phyloP scores from a whole-genome alignment of 2,329 filamentous ascomycete genomes.

The Elsinoe necatrix region DNA sequence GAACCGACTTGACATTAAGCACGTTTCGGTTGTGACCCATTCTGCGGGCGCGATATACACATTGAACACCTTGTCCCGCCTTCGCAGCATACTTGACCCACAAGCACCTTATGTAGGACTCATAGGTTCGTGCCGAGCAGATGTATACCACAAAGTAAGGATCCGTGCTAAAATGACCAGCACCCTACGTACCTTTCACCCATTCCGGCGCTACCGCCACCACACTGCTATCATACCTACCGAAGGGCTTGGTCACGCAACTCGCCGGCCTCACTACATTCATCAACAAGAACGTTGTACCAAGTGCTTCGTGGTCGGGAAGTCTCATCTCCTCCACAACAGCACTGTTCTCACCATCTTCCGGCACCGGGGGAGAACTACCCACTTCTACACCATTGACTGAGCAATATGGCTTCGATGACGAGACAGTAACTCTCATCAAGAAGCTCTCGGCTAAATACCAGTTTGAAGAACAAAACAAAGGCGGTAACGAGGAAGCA shows the following conservation, averaged over 20 bases:
- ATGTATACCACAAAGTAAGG: background rate
- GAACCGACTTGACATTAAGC: constrained; percentile 29
- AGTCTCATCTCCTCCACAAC: constrained; percentile 23
- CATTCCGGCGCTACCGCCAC: constrained; percentile 29
- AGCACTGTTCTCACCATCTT: constrained; percentile 17
- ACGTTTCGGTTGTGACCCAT: constrained; percentile 35
- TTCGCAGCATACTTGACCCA: constrained; percentile 29
- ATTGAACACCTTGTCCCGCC: constrained; percentile 34
- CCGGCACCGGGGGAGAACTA: background rate
- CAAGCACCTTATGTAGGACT: constrained; percentile 27
- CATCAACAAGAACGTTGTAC: constrained; percentile 27
- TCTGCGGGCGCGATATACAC: constrained; percentile 37
- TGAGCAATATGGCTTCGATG: constrained; percentile 23
- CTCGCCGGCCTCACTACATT: constrained; percentile 29
- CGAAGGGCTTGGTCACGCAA: constrained; percentile 25
- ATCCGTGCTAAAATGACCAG: constrained; percentile 20
- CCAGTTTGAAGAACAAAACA: constrained; percentile 24
- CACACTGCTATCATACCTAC: constrained; percentile 24
- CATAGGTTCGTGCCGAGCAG: constrained; percentile 19
- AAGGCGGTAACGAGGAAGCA: constrained; percentile 34
- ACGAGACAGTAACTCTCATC: constrained; percentile 21
- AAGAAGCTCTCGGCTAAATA: constrained; percentile 22
- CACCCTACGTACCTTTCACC: constrained; percentile 37
- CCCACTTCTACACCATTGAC: constrained; percentile 17
- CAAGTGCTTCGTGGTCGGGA: constrained; percentile 26